Base-by-base conservation (phyloP, 2,329 filamentous ascomycete species). In the Fusarium torreyae region DNA sequence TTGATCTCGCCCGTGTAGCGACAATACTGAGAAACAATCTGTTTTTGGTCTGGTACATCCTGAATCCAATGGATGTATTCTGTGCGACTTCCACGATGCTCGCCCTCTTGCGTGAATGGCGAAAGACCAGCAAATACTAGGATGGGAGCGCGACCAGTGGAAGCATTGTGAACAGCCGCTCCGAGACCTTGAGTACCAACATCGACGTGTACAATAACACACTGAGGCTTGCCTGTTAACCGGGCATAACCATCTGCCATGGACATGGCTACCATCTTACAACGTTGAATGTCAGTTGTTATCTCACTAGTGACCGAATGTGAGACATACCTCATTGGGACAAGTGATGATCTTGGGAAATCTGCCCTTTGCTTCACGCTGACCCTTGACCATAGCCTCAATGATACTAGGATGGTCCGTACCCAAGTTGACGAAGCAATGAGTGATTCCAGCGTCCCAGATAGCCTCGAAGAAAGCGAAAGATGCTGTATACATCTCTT, bases 41-140 rank as follows among this genome's bases (percentile, higher is more conserved):
- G 87, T 77, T 91, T 93, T 78, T 95, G 93, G 74, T 95, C 92
- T 0, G 91, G 92, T 4, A 94, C 91, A 78, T 95, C 92, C 74
- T 95, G 92, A 33, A 94, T 91, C 92, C 92, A 95, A 77, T 95
- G 92, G 71, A 94, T 94, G 77, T 93, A 94, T 79, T 95, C 93
- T 2, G 92, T 94, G 55, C 92, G 85, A n/a, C 87, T 90, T 14
- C 92, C 92, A 1, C 90, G 86, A 81, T 92, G 88, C 79, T 95
- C 92, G 17, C 92, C 92, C 72, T 94, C 91, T 31, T 91, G 85
- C 0, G 92, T 94, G 76, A 89, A 93, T 0, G 92, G 93, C 13
- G 89, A 92, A 17, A 94, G 81, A 6, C 92, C 92, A 2, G 92
- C 92, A 72, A 95, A 94, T 57, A 95, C 89, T 45, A 95, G 79